Percentiles rank a stretch among this genome's conserved stretches.
phyloP scores from a whole-genome alignment of 345 rosid genomes.

The Aquilaria sinensis region DNA sequence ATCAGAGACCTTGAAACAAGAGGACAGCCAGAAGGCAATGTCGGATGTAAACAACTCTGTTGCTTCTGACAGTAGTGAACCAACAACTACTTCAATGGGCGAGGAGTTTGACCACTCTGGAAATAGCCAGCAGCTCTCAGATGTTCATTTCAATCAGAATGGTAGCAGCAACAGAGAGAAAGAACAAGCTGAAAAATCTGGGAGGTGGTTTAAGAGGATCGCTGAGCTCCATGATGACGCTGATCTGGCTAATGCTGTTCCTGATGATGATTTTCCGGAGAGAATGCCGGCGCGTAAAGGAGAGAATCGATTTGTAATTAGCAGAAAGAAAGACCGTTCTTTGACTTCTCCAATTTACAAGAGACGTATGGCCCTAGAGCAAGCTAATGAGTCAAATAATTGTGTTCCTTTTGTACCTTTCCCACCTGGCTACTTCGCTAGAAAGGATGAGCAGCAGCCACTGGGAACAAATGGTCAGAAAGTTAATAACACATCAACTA shows the following conservation, averaged over 20 bases:
- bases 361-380: conserved; percentile 49
- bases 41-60: conserved; percentile 11
- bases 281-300: conserved; percentile 81
- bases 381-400: conserved; percentile 47
- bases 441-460: conserved; percentile 33
- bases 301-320: conserved; percentile 70
- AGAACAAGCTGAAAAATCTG: conserved; percentile 48
- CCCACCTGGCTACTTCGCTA: conserved; percentile 74
- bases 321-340: conserved; percentile 74
- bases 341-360: conserved; percentile 67
- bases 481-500: conserved; percentile 21
- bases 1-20: conserved; percentile 26
- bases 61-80: conserved; percentile 17
- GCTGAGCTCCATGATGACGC: conserved; percentile 51
- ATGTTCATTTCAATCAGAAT: conserved; percentile 14
- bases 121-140: conserved; percentile 13
- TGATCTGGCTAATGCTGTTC: conserved; percentile 33
- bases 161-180: conserved; percentile 22
- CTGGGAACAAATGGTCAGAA: conserved; percentile 15
- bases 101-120: conserved; percentile 9
- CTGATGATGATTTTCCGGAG: conserved; percentile 57
- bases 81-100: conserved; percentile 10
- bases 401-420: conserved; percentile 81
- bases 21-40: conserved; percentile 20
- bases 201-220: conserved; percentile 66